Conservation (phyloP, 1,284 basidiomycete genomes). For the Thelephora terrestris region DNA sequence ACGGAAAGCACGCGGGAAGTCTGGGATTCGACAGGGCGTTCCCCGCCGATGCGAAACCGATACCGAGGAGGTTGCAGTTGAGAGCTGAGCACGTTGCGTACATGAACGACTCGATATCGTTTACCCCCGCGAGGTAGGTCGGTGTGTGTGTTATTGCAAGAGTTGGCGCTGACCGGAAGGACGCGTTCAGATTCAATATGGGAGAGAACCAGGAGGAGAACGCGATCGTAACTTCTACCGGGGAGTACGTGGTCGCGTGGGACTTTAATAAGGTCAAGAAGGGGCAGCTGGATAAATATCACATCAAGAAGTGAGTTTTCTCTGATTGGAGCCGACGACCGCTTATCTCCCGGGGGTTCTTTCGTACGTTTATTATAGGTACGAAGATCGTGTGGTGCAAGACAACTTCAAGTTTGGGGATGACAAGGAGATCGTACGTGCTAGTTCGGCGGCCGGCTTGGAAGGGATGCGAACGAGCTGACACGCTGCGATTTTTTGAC, state of each 20-base stretch:
- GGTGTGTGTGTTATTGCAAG: not conserved
- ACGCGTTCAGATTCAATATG: conserved; percentile 72
- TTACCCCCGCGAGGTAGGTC: conserved; percentile 81
- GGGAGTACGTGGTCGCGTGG: conserved; percentile 93
- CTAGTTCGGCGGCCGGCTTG: conserved; percentile 1
- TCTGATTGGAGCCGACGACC: conserved; percentile 5
- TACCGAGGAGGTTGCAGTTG: conserved; percentile 83
- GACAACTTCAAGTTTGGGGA: conserved; percentile 96
- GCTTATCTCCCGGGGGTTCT: conserved; percentile 1
- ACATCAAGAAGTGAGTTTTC: conserved; percentile 72
- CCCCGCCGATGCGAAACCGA: conserved; percentile 89
- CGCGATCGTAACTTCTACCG: conserved; percentile 93
- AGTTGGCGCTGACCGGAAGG: not conserved
- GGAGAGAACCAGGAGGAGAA: conserved; percentile 84
- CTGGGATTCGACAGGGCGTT: conserved; percentile 94
- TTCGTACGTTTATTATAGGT: conserved; percentile 33
- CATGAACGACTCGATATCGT: conserved; percentile 84
- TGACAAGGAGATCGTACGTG: conserved; percentile 83
- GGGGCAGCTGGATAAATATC: conserved; percentile 84
- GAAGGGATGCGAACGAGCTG: too few species aligned
- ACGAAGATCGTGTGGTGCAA: conserved; percentile 90
- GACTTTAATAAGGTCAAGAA: conserved; percentile 94
- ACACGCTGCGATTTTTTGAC: conserved; percentile 1
- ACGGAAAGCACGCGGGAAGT: conserved; percentile 79
- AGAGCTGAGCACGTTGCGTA: conserved; percentile 91